phyloP scores from a whole-genome alignment of 805 yeast species.

The Teunomyces tritomae region DNA sequence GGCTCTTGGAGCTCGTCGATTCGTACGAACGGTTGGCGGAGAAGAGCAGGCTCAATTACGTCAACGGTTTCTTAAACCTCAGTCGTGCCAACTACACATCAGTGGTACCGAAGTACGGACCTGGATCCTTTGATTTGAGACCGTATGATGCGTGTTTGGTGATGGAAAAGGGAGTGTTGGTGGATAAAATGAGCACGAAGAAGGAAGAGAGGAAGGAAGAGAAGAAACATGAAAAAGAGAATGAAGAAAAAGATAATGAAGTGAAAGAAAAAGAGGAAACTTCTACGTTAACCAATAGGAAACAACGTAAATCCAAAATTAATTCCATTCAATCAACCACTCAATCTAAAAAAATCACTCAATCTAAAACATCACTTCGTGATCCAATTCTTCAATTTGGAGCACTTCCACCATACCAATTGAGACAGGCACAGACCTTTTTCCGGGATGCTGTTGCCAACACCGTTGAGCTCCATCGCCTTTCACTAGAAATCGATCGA shows the following conservation, averaged over 20 bases:
- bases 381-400: constrained; percentile 26
- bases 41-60: constrained; percentile 19
- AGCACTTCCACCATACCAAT: constrained; percentile 20
- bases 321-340: too few relatives aligned
- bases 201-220: background rate
- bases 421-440: constrained; percentile 16
- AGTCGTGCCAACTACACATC: constrained; percentile 46
- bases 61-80: constrained; percentile 38
- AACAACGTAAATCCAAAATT: too few relatives aligned
- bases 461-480: constrained; percentile 19
- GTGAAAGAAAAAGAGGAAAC: background rate
- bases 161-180: constrained; percentile 1
- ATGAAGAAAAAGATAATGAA: constrained; percentile 3
- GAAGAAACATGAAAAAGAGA: background rate
- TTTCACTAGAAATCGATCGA: constrained; percentile 18
- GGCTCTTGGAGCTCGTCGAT: constrained; percentile 30
- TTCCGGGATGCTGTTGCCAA: constrained; percentile 16
- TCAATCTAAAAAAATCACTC: too few relatives aligned
- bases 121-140: constrained; percentile 40
- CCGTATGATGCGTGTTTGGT: constrained; percentile 20
- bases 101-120: constrained; percentile 33
- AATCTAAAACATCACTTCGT: background rate
- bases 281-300: too few relatives aligned
- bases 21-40: constrained; percentile 29
- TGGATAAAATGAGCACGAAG: constrained; percentile 2